Conservation (phyloP, 352 stramenopile genomes). For the Phytophthora agathidicida region DNA sequence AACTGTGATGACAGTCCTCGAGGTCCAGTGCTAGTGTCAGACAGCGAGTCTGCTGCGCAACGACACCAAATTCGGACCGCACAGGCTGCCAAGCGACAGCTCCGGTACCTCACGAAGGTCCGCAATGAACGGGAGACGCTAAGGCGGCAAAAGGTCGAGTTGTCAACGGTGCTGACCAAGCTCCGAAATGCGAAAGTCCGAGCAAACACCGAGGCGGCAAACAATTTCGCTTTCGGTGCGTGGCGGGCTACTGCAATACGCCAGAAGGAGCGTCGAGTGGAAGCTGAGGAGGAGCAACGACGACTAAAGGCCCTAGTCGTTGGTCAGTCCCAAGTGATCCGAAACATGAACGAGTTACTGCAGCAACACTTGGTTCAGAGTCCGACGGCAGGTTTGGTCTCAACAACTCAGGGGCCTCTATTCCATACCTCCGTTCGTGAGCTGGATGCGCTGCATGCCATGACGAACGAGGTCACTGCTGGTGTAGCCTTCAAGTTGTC, state of each 20-base stretch:
- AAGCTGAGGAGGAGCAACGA: slow-evolving; percentile 9
- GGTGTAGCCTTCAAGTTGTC: not conserved
- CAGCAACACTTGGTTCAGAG: not conserved
- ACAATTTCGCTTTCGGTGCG: not conserved
- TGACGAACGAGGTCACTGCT: slow-evolving; percentile 10
- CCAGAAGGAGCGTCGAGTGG: slow-evolving; percentile 13
- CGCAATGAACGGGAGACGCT: not conserved
- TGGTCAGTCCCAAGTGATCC: not conserved
- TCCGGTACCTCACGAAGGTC: not conserved
- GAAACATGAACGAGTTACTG: slow-evolving; percentile 4
- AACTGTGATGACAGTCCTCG: no score
- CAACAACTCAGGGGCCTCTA: not conserved
- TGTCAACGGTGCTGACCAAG: not conserved
- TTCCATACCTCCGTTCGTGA: slow-evolving; percentile 17
- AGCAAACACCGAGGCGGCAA: not conserved
- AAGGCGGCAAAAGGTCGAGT: not conserved
- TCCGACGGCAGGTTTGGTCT: not conserved
- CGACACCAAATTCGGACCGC: no score
- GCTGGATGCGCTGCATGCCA: slow-evolving; percentile 13
- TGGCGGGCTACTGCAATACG: slow-evolving; percentile 1
- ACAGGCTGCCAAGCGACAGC: not conserved
- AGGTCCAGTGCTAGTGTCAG: no score
- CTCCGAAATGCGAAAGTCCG: not conserved
- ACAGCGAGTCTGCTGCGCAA: no score
- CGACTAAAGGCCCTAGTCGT: not conserved